phyloP scores from a whole-genome alignment of 202 grass and related monocot species.

The Cymbopogon flexuosus region DNA sequence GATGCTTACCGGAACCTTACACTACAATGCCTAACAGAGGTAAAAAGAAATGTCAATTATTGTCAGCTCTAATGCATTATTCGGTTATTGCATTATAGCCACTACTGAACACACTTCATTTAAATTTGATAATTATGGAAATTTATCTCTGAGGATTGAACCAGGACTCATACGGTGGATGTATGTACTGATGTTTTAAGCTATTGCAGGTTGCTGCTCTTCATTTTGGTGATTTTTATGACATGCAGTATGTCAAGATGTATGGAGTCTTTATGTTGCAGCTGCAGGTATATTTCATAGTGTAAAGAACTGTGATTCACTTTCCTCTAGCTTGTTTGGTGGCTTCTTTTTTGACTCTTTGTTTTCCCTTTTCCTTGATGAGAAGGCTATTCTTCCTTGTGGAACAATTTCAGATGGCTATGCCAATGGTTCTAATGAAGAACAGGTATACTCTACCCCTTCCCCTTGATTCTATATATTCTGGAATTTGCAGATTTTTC shows the following conservation, averaged over 20 bases:
- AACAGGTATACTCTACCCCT: slow-evolving; percentile 50
- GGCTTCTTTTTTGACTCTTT: not conserved
- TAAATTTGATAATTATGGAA: slow-evolving; percentile 15
- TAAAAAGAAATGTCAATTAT: slow-evolving; percentile 12
- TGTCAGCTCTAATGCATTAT: not conserved
- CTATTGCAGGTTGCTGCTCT: slow-evolving; percentile 67
- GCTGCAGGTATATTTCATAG: slow-evolving; percentile 57
- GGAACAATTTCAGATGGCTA: slow-evolving; percentile 79
- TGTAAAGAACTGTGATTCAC: slow-evolving; percentile 1
- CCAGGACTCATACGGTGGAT: not conserved
- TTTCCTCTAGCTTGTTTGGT: slow-evolving; percentile 9
- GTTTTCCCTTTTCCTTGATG: not conserved
- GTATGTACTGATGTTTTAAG: not conserved
- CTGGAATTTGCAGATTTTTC: not conserved
- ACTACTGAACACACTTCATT: not conserved
- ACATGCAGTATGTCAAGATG: slow-evolving; percentile 93
- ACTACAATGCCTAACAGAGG: slow-evolving; percentile 94
- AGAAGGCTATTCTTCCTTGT: slow-evolving; percentile 72
- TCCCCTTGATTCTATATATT: not conserved
- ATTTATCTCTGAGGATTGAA: slow-evolving; percentile 1
- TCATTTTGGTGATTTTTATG: slow-evolving; percentile 88
- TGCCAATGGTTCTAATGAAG: slow-evolving; percentile 85
- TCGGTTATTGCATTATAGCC: not conserved
- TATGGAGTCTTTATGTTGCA: slow-evolving; percentile 82
- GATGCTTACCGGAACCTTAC: slow-evolving; percentile 85